Conservation (phyloP, 805 yeast species). For the Kodamaea neixiangensis region DNA sequence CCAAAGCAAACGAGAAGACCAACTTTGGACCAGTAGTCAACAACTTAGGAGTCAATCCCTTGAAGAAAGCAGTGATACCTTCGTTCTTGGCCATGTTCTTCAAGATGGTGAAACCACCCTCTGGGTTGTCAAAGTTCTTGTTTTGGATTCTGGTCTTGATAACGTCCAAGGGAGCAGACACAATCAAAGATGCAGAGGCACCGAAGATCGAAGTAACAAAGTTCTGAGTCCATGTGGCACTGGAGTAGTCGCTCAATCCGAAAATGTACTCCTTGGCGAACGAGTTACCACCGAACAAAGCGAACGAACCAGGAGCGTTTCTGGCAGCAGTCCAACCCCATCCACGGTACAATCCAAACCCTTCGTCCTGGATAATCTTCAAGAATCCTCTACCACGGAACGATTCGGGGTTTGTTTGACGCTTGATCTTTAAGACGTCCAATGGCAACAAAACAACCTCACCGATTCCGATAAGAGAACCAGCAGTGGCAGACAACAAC, state of each 20-base stretch:
- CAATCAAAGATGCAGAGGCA: conserved; percentile 95
- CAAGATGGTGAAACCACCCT: conserved; percentile 87
- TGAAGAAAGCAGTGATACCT: conserved; percentile 88
- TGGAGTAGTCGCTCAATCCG: conserved; percentile 80
- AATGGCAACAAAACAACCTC: conserved; percentile 93
- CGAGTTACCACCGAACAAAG: conserved; percentile 97
- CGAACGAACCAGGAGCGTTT: conserved; percentile 98
- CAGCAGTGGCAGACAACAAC: conserved; percentile 95
- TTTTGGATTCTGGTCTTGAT: conserved; percentile 98
- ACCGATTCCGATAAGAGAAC: conserved; percentile 96
- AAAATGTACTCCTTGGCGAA: conserved; percentile 96
- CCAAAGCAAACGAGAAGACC: conserved; percentile 96
- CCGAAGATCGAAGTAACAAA: conserved; percentile 93
- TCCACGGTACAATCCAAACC: conserved; percentile 91
- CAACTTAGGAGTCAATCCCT: conserved; percentile 94
- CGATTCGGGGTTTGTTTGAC: conserved; percentile 99
- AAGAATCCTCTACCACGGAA: conserved; percentile 97
- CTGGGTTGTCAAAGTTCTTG: conserved; percentile 92
- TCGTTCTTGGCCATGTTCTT: conserved; percentile 92
- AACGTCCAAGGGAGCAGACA: conserved; percentile 96
- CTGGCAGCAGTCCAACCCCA: conserved; percentile 99
- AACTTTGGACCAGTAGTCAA: conserved; percentile 98
- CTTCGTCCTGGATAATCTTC: conserved; percentile 85
- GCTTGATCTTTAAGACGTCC: conserved; percentile 95
- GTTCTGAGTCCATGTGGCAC: conserved; percentile 95